These are phyloP conservation scores for Suaeda aralocaspica DNA, from an alignment of 148 eudicot genomes.

Conservation along the genomic window DNA sequence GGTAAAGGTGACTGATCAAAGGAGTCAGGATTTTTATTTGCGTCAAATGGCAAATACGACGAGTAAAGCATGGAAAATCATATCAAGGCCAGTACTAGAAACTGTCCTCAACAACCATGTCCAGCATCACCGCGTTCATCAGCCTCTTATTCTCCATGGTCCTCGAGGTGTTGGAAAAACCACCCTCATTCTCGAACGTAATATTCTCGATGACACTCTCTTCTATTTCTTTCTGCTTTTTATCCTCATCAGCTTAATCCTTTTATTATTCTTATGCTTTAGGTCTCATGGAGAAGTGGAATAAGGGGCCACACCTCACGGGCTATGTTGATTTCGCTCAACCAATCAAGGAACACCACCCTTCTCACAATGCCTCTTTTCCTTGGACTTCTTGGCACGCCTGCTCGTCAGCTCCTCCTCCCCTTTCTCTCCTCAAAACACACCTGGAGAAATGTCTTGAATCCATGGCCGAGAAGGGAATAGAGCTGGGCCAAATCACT, in stretches of 20 bases:
- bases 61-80: constrained; percentile 61
- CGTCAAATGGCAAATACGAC: constrained; percentile 8
- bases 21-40: neutral
- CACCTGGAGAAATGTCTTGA: constrained; percentile 71
- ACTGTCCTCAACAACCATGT: constrained; percentile 85
- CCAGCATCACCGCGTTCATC: constrained; percentile 81
- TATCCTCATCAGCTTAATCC: neutral
- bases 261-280: constrained; percentile 1
- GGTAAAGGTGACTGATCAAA: neutral
- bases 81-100: constrained; percentile 76
- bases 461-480: constrained; percentile 57
- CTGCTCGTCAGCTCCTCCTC: constrained; percentile 45
- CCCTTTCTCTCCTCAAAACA: constrained; percentile 40
- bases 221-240: neutral
- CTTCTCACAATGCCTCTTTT: constrained; percentile 58
- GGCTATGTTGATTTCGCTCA: constrained; percentile 86
- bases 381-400: constrained; percentile 68
- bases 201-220: neutral
- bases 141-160: constrained; percentile 87
- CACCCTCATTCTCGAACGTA: constrained; percentile 88
- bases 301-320: constrained; percentile 72
- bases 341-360: constrained; percentile 57
- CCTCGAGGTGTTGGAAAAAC: constrained; percentile 98
- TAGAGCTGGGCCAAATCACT: constrained; percentile 60
- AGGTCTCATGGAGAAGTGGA: constrained; percentile 82